phyloP scores from a whole-genome alignment of 2,329 filamentous ascomycete genomes.

The Berkeleyomyces basicola region DNA sequence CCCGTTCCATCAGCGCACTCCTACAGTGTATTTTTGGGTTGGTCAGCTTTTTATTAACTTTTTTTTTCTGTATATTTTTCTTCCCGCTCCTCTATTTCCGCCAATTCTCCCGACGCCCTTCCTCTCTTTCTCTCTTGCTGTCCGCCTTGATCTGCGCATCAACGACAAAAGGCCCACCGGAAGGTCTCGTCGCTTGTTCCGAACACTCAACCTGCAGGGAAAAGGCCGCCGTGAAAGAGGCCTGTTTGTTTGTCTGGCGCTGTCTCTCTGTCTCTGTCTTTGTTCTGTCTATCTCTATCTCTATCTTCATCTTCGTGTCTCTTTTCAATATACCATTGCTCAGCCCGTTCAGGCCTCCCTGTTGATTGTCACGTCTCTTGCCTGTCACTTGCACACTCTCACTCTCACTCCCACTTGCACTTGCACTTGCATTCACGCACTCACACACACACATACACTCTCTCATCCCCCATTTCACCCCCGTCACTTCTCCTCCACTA shows the following conservation, averaged over 20 bases:
- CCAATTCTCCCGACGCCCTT: background rate
- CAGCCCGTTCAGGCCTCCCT: conserved; percentile 23
- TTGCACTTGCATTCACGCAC: background rate
- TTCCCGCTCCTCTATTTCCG: background rate
- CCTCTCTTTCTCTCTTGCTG: background rate
- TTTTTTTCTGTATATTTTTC: no score
- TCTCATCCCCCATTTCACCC: no score
- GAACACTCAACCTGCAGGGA: no score
- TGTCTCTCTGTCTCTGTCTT: background rate
- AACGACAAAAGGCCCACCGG: background rate
- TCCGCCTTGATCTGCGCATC: background rate
- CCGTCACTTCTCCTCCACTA: no score
- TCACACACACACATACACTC: background rate
- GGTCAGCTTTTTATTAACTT: no score
- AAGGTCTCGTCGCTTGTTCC: background rate
- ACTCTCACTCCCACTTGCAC: background rate
- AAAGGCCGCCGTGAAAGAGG: no score
- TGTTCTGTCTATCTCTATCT: background rate
- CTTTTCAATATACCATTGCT: background rate
- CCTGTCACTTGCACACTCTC: conserved; percentile 13
- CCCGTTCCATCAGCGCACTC: no score
- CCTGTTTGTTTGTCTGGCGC: background rate
- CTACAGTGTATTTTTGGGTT: no score
- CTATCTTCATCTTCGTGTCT: background rate
- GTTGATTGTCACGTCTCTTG: conserved; percentile 25